Conservation (phyloP, 352 stramenopile species). For the Pythium diclinum region DNA sequence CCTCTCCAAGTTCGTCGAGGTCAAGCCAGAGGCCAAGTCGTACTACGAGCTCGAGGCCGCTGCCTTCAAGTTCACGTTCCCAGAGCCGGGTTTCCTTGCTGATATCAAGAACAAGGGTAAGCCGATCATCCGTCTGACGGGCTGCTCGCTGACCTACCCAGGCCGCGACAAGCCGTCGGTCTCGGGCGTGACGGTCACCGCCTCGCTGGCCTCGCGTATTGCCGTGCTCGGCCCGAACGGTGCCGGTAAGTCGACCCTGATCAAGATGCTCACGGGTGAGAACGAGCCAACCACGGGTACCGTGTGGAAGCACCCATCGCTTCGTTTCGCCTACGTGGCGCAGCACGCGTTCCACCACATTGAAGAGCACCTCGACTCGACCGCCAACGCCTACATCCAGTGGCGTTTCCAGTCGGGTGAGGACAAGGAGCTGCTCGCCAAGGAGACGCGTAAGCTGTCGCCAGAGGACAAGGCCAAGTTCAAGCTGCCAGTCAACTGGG, state of each 20-base stretch:
- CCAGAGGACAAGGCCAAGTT: slow-evolving; percentile 93
- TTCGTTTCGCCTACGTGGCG: slow-evolving; percentile 95
- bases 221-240: slow-evolving; percentile 88
- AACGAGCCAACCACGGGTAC: slow-evolving; percentile 65
- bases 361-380: slow-evolving; percentile 95
- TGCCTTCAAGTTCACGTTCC: slow-evolving; percentile 86
- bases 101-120: slow-evolving; percentile 92
- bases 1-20: slow-evolving; percentile 80
- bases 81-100: slow-evolving; percentile 83
- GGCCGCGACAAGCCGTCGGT: slow-evolving; percentile 76
- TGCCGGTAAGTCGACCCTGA: slow-evolving; percentile 95
- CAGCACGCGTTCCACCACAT: slow-evolving; percentile 98
- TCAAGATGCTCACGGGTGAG: slow-evolving; percentile 93
- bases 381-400: slow-evolving; percentile 96
- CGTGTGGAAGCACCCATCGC: slow-evolving; percentile 83
- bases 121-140: slow-evolving; percentile 86
- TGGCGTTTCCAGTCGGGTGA: slow-evolving; percentile 94
- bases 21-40: slow-evolving; percentile 84
- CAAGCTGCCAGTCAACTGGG: slow-evolving; percentile 94
- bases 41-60: slow-evolving; percentile 88
- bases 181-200: slow-evolving; percentile 80
- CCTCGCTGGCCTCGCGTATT: slow-evolving; percentile 77
- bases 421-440: slow-evolving; percentile 90
- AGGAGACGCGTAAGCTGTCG: slow-evolving; percentile 89
- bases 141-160: slow-evolving; percentile 85